Evolutionary conservation across 768 basidiomycete genomes (phyloP).

Genomic region (Coprinopsis marcescibilis): DNA sequence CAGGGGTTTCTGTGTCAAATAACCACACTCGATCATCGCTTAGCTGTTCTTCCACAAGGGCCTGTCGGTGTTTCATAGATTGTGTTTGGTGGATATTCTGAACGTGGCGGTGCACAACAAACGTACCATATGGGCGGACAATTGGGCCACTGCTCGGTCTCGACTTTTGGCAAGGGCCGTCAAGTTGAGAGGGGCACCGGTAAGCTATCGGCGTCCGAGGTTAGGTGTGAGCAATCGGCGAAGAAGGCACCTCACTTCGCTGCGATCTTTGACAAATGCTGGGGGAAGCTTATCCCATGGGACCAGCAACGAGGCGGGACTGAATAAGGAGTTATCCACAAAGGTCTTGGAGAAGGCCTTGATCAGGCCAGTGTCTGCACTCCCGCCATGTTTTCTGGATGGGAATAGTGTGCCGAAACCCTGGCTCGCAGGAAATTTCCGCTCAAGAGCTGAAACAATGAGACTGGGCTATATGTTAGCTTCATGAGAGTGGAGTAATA

Average conservation of each 20-base stretch:
- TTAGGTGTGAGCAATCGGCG: background rate
- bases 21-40: conserved; percentile 52
- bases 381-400: conserved; percentile 32
- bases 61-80: conserved; percentile 14
- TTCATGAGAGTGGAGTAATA: background rate
- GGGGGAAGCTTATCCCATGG: conserved; percentile 44
- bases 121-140: conserved; percentile 45
- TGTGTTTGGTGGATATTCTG: background rate
- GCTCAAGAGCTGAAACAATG: conserved; percentile 46
- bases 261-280: conserved; percentile 44
- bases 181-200: conserved; percentile 32
- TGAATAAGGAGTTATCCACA: conserved; percentile 39
- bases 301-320: conserved; percentile 31
- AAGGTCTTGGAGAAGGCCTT: conserved; percentile 45
- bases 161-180: conserved; percentile 28
- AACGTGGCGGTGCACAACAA: background rate
- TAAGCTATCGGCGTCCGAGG: conserved; percentile 19
- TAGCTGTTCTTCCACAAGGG: conserved; percentile 37
- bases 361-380: conserved; percentile 39
- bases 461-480: conserved; percentile 23
- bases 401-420: conserved; percentile 48
- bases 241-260: conserved; percentile 35
- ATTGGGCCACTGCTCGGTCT: conserved; percentile 27
- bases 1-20: conserved; percentile 46
- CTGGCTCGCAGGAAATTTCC: conserved; percentile 44